Evolutionary conservation across 345 rosid genomes (phyloP).

Genomic region (Euclidium syriacum): DNA sequence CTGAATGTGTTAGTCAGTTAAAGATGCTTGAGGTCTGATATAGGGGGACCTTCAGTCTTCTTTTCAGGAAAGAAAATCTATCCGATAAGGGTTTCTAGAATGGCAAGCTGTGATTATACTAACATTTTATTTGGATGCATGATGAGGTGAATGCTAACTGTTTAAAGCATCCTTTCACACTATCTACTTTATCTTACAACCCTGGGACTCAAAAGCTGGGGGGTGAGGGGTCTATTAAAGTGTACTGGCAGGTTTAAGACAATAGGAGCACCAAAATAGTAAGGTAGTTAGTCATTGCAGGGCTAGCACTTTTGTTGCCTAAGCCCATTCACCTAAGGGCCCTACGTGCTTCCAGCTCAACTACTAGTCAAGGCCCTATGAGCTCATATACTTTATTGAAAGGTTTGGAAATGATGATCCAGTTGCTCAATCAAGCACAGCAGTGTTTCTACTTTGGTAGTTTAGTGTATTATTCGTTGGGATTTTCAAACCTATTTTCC

Average conservation of each 20-base stretch:
- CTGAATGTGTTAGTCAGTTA: background rate
- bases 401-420: background rate
- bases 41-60: background rate
- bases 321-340: background rate
- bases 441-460: background rate
- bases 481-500: background rate
- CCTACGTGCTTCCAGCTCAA: too few species aligned
- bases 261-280: background rate
- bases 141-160: background rate
- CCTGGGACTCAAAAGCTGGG: background rate
- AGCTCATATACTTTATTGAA: too few species aligned
- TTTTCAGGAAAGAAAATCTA: background rate
- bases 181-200: background rate
- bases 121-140: background rate
- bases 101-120: background rate
- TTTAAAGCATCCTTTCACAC: background rate
- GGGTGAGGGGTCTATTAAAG: background rate
- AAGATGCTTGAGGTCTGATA: background rate
- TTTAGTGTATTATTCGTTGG: constrained; percentile 6
- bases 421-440: background rate
- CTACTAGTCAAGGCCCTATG: too few species aligned
- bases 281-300: background rate
- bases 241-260: background rate
- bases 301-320: constrained; percentile 4
- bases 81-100: background rate